Evolutionary conservation across 805 yeast genomes (phyloP), one percentile per base, ranked within the genome.

Genomic region (Blastobotrys mokoenaii): DNA sequence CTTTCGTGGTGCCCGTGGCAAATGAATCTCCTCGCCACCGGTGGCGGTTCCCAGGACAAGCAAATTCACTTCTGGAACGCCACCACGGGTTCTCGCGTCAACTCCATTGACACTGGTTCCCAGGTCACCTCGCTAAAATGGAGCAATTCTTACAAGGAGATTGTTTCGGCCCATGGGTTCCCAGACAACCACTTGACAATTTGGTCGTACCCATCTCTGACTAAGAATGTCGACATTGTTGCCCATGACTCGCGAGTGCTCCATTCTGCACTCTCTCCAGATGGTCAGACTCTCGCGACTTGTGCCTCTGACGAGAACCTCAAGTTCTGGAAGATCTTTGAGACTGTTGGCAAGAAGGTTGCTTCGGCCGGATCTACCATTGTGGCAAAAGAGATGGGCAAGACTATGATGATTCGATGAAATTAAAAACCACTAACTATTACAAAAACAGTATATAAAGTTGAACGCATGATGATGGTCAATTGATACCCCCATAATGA

Each of bases 271-370:
- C 61, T 93, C 43, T 84, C 96, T 18, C 97, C 97, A 2, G 97
- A 93, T 65, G 85, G 84, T 12, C 77, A 85, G 43, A 85, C 94
- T 0, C 67, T 93, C 45, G 97, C 96, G 1, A 93, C 98, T 0
- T 88, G 89, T 39, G 94, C 97, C 2, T 94, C 95, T 10, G 97
- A 93, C 64, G 98, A 93, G 62, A 90, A 88, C 65, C 73, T 93
- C 59, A 90, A 93, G 66, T 93, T 93, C 66, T 93, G 95, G 89
- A 82, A 85, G 53, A 72, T 93, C 17, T 90, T 88, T 64, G 96
- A 90, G 57, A 44, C 63, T 51, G 61, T 65, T 53, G 64, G 69
- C 52, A 58, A 63, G 58, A 60, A 59, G 51, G 49, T 46, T 8
- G 39, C 60, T 11, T 55, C 52, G 18, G 51, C 54, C 33, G 49